Evolutionary conservation across 2,329 filamentous ascomycete species (phyloP).

Genomic region (Fusarium buharicum): DNA sequence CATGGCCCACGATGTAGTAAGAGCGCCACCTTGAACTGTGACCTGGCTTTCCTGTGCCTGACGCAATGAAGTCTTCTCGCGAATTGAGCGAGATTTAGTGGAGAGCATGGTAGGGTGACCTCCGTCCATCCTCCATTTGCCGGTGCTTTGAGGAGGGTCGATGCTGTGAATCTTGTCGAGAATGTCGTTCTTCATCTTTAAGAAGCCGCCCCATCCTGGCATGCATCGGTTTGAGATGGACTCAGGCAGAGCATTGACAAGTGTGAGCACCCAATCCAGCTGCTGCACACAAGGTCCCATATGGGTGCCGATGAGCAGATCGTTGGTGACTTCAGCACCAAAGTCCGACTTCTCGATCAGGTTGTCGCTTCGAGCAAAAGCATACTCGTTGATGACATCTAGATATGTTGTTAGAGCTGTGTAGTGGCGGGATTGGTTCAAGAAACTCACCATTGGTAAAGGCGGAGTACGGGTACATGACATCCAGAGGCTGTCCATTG

Average conservation of each 20-base stretch:
- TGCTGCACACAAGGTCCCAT: constrained; percentile 53
- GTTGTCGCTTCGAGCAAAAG: constrained; percentile 51
- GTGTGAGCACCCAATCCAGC: constrained; percentile 49
- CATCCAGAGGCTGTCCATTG: constrained; percentile 46
- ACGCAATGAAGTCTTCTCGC: constrained; percentile 50
- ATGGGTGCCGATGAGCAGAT: constrained; percentile 52
- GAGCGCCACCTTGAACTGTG: constrained; percentile 53
- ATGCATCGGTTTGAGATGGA: constrained; percentile 50
- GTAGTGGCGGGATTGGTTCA: not conserved
- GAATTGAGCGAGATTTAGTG: constrained; percentile 46
- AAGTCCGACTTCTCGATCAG: constrained; percentile 51
- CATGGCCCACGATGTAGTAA: constrained; percentile 55
- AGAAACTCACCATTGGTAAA: constrained; percentile 50
- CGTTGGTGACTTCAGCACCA: constrained; percentile 51
- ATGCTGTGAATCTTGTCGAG: constrained; percentile 51
- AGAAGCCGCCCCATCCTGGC: constrained; percentile 52
- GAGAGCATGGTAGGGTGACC: constrained; percentile 53
- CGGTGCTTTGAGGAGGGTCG: constrained; percentile 49
- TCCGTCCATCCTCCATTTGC: constrained; percentile 49
- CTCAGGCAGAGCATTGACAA: constrained; percentile 52
- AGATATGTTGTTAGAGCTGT: constrained; percentile 1
- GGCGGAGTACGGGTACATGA: constrained; percentile 53
- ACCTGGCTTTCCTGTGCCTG: constrained; percentile 54
- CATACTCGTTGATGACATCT: constrained; percentile 56
- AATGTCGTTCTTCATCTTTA: constrained; percentile 55